These are phyloP conservation scores for Colletotrichum truncatum DNA, from an alignment of 2,329 filamentous ascomycete species.

Conservation along the genomic window DNA sequence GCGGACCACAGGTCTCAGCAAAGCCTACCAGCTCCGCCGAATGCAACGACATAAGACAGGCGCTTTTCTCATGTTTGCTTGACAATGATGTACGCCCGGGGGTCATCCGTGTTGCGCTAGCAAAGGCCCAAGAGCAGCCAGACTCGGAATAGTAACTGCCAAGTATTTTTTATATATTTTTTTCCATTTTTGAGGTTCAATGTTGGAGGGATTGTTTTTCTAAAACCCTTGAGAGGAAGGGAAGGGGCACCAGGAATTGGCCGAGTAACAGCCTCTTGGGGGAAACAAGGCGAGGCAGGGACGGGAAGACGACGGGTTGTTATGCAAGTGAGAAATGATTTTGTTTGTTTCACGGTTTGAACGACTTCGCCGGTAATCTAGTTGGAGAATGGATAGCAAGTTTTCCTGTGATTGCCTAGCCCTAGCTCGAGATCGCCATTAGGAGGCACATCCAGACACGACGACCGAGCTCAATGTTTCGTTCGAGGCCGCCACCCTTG, in stretches of 20 bases:
- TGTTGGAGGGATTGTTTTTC: neutral
- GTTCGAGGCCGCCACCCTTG: conserved; percentile 6
- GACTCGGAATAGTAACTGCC: neutral
- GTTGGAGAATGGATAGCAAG: neutral
- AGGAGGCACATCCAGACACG: conserved; percentile 1
- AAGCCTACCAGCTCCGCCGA: neutral
- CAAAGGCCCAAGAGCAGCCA: neutral
- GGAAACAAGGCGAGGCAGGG: neutral
- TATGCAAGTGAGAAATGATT: conserved; percentile 15
- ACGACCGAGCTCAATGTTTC: neutral
- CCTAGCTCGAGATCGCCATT: neutral
- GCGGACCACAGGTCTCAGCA: neutral
- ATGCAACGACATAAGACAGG: conserved; percentile 14
- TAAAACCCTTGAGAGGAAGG: too few species aligned
- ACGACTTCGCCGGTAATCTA: neutral
- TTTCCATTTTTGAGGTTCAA: neutral
- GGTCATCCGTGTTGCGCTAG: neutral
- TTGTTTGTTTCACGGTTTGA: neutral
- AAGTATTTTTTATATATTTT: neutral
- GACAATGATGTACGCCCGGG: neutral
- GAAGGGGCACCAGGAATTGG: neutral
- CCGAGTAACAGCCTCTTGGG: neutral
- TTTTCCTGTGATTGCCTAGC: neutral
- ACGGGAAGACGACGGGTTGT: neutral
- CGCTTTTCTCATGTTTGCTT: conserved; percentile 11